Evolutionary conservation across 495 filamentous ascomycete genomes (phyloP).

Genomic region (Penicillium herquei): DNA sequence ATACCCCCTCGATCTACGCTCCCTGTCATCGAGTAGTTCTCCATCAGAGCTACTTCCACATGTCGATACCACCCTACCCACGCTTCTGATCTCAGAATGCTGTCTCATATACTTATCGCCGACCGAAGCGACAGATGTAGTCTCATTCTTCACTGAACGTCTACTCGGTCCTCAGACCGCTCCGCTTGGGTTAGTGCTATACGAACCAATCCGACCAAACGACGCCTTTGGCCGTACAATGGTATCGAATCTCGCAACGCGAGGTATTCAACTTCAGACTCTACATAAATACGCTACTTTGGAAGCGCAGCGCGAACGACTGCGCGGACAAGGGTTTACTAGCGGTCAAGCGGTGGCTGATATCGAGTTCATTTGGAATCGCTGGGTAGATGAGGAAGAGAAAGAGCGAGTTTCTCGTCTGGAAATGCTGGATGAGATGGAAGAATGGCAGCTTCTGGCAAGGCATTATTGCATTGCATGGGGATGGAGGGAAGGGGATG

Average conservation of each 20-base stretch:
- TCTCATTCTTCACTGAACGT: conserved; percentile 65
- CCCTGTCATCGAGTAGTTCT: conserved; percentile 36
- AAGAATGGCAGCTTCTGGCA: conserved; percentile 88
- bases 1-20: conserved; percentile 80
- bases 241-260: conserved; percentile 83
- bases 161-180: conserved; percentile 30
- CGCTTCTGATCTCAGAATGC: conserved; percentile 87
- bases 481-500: conserved; percentile 62
- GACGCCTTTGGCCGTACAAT: conserved; percentile 88
- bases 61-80: conserved; percentile 62
- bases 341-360: conserved; percentile 59
- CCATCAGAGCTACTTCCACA: conserved; percentile 26
- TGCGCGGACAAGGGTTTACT: conserved; percentile 60
- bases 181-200: conserved; percentile 67
- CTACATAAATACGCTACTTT: conserved; percentile 66
- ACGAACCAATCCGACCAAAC: conserved; percentile 81
- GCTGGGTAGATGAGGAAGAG: conserved; percentile 70
- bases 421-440: conserved; percentile 92
- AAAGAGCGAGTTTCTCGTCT: conserved; percentile 74
- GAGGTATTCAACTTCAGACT: conserved; percentile 82
- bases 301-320: conserved; percentile 61
- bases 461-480: conserved; percentile 88
- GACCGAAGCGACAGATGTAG: conserved; percentile 55
- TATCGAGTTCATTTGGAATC: conserved; percentile 71
- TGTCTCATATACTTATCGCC: conserved; percentile 85